Evolutionary conservation across 306 rosid species (phyloP).

Genomic region (Sicyos edulis): DNA sequence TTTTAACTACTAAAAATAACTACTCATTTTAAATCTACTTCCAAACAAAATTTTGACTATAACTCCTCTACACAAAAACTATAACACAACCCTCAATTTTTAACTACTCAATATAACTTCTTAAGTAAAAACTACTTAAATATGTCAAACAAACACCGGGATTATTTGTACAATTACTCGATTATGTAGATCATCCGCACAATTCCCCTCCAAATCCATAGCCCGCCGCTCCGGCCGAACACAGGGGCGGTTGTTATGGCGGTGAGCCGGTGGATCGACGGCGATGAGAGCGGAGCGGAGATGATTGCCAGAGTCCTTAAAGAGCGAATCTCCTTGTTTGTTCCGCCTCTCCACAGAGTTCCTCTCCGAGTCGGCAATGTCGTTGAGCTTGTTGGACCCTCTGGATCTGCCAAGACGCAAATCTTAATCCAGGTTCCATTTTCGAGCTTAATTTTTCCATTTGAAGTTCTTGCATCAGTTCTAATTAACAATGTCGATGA

Average conservation of each 20-base stretch:
- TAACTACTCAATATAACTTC: too few species aligned
- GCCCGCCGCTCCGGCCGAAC: not conserved
- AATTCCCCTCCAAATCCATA: too few species aligned
- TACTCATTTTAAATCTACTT: too few species aligned
- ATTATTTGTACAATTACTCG: too few species aligned
- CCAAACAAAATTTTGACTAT: too few species aligned
- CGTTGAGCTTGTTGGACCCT: slow-evolving; percentile 74
- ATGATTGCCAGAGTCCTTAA: slow-evolving; percentile 54
- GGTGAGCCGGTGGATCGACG: slow-evolving; percentile 44
- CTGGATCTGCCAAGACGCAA: slow-evolving; percentile 78
- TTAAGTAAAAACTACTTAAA: too few species aligned
- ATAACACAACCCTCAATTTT: too few species aligned
- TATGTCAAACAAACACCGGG: too few species aligned
- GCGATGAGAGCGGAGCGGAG: slow-evolving; percentile 51
- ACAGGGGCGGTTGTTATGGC: slow-evolving; percentile 19
- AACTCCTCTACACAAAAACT: too few species aligned
- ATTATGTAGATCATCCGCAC: too few species aligned
- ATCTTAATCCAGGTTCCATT: slow-evolving; percentile 50
- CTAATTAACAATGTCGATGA: not conserved
- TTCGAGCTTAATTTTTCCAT: not conserved
- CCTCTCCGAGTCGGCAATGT: slow-evolving; percentile 79
- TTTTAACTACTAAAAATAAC: too few species aligned
- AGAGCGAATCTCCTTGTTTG: slow-evolving; percentile 47
- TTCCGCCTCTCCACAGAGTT: slow-evolving; percentile 70
- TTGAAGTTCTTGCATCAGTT: not conserved